Evolutionary conservation across 2,329 filamentous ascomycete genomes (phyloP), one percentile per base, ranked within the genome.

Genomic region (Colletotrichum salicis): DNA sequence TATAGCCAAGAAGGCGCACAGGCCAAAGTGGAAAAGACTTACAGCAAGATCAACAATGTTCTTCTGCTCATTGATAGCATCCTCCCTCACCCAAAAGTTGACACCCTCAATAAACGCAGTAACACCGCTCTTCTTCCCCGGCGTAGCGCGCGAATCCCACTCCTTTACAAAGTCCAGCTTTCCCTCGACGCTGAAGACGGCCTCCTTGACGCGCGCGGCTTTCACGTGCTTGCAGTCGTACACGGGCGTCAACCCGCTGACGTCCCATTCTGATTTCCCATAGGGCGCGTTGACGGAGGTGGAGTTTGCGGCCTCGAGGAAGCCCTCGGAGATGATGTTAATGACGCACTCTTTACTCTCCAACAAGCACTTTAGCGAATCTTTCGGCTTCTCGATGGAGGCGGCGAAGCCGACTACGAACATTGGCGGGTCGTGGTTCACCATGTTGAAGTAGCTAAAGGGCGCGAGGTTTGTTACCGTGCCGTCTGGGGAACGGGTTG

Each of bases 31-130:
- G 29, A 66, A 52, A 19, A 19, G 37, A 83, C 88, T 83, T 79
- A 92, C 89, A 64, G 84, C 87, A 12, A 94, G 90, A 80, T 97
- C 93, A 69, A 98, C 86, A 54, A 94, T 77, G 75, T 90, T 94
- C 78, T 86, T 88, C 10, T 94, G 91, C 78, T 93, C 90, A 76
- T 97, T 94, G 72, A 97, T 84, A 2, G 95, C 95, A 82, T 98
- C 96, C 79, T 97, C 94, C 64, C 95, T 85, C 2, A 91, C 94
- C 94, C 95, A 98, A 79, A 98, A 97, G 33, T 92, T 87, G 41
- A 93, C 91, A 0, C 94, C 96, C 83, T 98, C 94, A 13, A 98
- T 86, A 41, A 97, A 88, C 1, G 89, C 92, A 74, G 97, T 78
- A 4, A 92, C 91, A 1, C 92, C 90, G 1, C 92, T 92, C 85